These are phyloP conservation scores for Saccharomycopsis phalli DNA, from an alignment of 1,139 yeast species.

Conservation along the genomic window DNA sequence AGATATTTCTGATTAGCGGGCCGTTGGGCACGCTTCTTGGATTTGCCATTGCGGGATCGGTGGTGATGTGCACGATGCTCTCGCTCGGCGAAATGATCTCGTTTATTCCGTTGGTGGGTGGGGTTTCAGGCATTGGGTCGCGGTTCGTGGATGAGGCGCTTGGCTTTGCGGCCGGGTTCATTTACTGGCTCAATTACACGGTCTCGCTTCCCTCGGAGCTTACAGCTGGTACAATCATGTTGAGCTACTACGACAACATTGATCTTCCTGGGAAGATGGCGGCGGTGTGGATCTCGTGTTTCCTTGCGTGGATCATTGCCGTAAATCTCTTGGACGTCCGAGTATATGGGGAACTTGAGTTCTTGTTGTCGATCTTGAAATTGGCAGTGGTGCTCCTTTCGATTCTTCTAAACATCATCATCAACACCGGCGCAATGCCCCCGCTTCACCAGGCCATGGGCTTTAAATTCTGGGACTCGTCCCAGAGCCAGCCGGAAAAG, in stretches of 20 bases:
- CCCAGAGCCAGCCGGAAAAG: conserved; percentile 40
- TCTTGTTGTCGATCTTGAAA: conserved; percentile 51
- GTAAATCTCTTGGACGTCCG: conserved; percentile 57
- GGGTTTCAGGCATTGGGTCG: conserved; percentile 65
- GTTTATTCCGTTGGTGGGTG: conserved; percentile 71
- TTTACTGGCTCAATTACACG: conserved; percentile 69
- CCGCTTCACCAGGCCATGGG: conserved; percentile 38
- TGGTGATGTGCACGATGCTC: conserved; percentile 59
- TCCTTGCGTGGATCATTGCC: conserved; percentile 34
- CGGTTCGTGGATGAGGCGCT: conserved; percentile 79
- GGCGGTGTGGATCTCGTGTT: conserved; percentile 61
- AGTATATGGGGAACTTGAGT: conserved; percentile 66
- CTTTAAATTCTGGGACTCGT: conserved; percentile 55
- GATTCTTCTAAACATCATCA: conserved; percentile 52
- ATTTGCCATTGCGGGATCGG: conserved; percentile 51
- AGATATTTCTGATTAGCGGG: conserved; percentile 67
- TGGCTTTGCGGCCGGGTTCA: conserved; percentile 74
- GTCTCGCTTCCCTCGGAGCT: conserved; percentile 72
- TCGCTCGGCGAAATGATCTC: conserved; percentile 82
- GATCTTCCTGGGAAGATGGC: conserved; percentile 42
- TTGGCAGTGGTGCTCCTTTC: conserved; percentile 43
- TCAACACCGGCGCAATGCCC: conserved; percentile 44
- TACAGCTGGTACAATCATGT: conserved; percentile 66
- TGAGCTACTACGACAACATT: conserved; percentile 51
- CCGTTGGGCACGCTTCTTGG: conserved; percentile 75